A percentile compares a stretch with the other conserved stretches of the same genome.
phyloP scores from a whole-genome alignment of 176 grass and related monocot genomes.

The Musa troglodytarum region DNA sequence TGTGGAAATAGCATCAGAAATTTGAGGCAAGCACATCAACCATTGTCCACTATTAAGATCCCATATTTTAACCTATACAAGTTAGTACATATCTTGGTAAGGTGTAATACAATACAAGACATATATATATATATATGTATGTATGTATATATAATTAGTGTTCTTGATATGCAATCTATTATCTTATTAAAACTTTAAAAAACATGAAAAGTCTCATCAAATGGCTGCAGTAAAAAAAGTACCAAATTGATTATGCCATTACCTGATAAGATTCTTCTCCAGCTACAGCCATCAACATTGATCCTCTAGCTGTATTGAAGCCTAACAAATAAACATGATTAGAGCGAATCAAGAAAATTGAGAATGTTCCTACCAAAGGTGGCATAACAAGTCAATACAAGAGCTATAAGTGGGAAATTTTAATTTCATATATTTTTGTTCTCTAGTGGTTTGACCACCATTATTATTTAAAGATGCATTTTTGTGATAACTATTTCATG shows the following conservation, averaged over 20 bases:
- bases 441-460: no score
- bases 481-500: no score
- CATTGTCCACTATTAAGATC: slow-evolving; percentile 51
- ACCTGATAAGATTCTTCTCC: slow-evolving; percentile 67
- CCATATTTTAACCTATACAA: slow-evolving; percentile 79
- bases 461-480: no score
- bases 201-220: slow-evolving; percentile 6
- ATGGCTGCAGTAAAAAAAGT: slow-evolving; percentile 1
- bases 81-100: slow-evolving; percentile 18
- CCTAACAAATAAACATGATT: slow-evolving; percentile 21
- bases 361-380: no score
- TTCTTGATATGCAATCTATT: neutral
- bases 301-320: slow-evolving; percentile 14
- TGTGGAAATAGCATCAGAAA: slow-evolving; percentile 22
- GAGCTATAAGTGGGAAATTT: no score
- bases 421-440: no score
- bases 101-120: neutral
- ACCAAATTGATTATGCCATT: slow-evolving; percentile 9
- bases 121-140: neutral
- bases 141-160: no score
- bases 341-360: neutral
- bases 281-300: slow-evolving; percentile 60
- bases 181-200: neutral
- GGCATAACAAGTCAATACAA: no score
- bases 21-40: slow-evolving; percentile 53